phyloP scores from a whole-genome alignment of 805 yeast genomes.

The Suhomyces pyralidae region DNA sequence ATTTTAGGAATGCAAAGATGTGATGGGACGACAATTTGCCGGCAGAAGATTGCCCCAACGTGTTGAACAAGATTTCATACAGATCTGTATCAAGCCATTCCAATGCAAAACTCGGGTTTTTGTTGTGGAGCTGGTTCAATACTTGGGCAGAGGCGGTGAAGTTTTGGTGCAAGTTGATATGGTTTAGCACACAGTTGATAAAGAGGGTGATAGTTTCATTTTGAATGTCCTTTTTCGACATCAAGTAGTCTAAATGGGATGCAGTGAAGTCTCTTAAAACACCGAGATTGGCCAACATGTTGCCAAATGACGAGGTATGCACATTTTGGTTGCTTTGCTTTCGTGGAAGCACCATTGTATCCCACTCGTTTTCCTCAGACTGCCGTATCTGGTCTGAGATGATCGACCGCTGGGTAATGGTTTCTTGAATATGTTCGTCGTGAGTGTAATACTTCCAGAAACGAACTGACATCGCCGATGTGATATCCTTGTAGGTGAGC shows the following conservation, averaged over 20 bases:
- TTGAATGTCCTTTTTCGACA: conserved; percentile 6
- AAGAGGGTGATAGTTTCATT: conserved; percentile 21
- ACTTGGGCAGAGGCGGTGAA: conserved; percentile 27
- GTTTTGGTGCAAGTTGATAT: conserved; percentile 33
- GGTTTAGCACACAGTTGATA: conserved; percentile 36
- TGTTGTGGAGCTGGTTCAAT: conserved; percentile 14
- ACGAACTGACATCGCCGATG: conserved; percentile 27
- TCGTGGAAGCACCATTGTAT: conserved; percentile 12
- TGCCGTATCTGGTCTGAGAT: conserved; percentile 10
- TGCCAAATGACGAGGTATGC: conserved; percentile 26
- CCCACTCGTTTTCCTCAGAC: conserved; percentile 12
- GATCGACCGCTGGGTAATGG: conserved; percentile 5
- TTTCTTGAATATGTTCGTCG: conserved; percentile 23
- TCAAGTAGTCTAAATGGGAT: conserved; percentile 22
- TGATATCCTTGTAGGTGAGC: conserved; percentile 26
- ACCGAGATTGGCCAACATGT: conserved; percentile 28
- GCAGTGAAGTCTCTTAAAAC: conserved; percentile 21
- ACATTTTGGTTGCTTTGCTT: conserved; percentile 26
- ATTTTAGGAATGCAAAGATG: conserved; percentile 20
- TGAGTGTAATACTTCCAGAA: conserved; percentile 23
- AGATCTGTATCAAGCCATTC: conserved; percentile 31
- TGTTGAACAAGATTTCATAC: conserved; percentile 25
- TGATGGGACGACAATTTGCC: conserved; percentile 24
- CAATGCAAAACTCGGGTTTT: conserved; percentile 12
- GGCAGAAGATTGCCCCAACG: conserved; percentile 27